Evolutionary conservation across 352 stramenopile genomes (phyloP).

Genomic region (Phytopythium boreale): DNA sequence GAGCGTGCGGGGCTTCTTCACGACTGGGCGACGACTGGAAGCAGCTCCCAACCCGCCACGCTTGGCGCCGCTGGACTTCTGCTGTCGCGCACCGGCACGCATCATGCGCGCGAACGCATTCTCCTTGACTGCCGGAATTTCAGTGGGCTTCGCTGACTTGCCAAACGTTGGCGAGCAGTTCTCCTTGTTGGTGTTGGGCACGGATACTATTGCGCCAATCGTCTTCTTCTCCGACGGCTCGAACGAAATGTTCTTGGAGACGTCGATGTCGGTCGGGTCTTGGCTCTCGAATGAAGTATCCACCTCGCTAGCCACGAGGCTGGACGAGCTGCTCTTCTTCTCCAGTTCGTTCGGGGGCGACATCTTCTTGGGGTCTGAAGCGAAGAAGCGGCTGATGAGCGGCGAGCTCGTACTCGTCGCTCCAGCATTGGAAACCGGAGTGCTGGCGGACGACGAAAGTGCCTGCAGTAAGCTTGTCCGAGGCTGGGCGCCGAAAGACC

Average conservation of each 20-base stretch:
- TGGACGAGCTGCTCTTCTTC: slow-evolving; percentile 21
- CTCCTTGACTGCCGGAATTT: slow-evolving; percentile 27
- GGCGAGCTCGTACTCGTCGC: slow-evolving; percentile 10
- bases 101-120: slow-evolving; percentile 86
- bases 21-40: not conserved
- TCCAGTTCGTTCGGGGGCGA: slow-evolving; percentile 23
- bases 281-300: slow-evolving; percentile 47
- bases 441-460: not conserved
- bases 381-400: slow-evolving; percentile 48
- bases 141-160: not conserved
- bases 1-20: not conserved
- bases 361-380: slow-evolving; percentile 18
- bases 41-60: slow-evolving; percentile 13
- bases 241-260: slow-evolving; percentile 51
- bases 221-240: slow-evolving; percentile 38
- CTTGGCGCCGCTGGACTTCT: slow-evolving; percentile 56
- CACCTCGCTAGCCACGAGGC: not conserved
- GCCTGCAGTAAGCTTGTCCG: not conserved
- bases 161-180: slow-evolving; percentile 30
- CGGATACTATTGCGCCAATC: not conserved
- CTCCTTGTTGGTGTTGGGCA: slow-evolving; percentile 29
- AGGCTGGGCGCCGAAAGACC: slow-evolving; percentile 12
- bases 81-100: slow-evolving; percentile 51
- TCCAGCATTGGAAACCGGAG: not conserved
- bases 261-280: slow-evolving; percentile 39